Evolutionary conservation across 345 rosid genomes (phyloP).

Genomic region (Pelargonium nanum): DNA sequence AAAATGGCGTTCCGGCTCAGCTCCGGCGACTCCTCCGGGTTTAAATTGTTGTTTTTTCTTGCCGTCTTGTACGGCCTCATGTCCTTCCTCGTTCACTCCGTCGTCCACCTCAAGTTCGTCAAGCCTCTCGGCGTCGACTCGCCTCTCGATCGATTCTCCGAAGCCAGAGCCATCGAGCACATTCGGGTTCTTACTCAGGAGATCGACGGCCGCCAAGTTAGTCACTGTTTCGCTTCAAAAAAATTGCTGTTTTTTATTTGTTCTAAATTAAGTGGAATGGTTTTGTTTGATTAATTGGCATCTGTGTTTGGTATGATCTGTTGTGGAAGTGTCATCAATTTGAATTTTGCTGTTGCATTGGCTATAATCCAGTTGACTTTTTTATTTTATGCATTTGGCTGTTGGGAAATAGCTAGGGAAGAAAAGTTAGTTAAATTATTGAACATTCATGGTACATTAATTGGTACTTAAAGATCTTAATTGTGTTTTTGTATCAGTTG

Average conservation of each 20-base stretch:
- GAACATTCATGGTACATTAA: too few species aligned
- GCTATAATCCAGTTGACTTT: too few species aligned
- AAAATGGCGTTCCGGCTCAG: conserved; percentile 42
- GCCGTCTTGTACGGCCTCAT: conserved; percentile 51
- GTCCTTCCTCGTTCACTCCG: conserved; percentile 45
- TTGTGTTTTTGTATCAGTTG: neutral
- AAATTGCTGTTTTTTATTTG: neutral
- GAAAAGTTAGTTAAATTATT: neutral
- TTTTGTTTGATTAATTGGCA: neutral
- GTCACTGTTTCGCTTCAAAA: conserved; percentile 6
- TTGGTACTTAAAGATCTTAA: neutral
- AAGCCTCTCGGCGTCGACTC: conserved; percentile 65
- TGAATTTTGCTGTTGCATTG: neutral
- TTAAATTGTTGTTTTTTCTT: conserved; percentile 48
- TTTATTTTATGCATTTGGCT: too few species aligned
- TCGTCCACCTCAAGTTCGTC: conserved; percentile 52
- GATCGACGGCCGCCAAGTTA: conserved; percentile 84
- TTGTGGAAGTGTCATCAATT: neutral
- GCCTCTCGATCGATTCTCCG: conserved; percentile 86
- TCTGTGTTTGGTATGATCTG: neutral
- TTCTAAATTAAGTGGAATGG: neutral
- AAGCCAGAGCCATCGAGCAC: conserved; percentile 80
- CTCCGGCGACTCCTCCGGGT: conserved; percentile 47
- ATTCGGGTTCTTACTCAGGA: conserved; percentile 62
- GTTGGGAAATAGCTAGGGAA: neutral